phyloP scores from a whole-genome alignment of 108 stramenopile species.

The Hondaea fermentalgiana region DNA sequence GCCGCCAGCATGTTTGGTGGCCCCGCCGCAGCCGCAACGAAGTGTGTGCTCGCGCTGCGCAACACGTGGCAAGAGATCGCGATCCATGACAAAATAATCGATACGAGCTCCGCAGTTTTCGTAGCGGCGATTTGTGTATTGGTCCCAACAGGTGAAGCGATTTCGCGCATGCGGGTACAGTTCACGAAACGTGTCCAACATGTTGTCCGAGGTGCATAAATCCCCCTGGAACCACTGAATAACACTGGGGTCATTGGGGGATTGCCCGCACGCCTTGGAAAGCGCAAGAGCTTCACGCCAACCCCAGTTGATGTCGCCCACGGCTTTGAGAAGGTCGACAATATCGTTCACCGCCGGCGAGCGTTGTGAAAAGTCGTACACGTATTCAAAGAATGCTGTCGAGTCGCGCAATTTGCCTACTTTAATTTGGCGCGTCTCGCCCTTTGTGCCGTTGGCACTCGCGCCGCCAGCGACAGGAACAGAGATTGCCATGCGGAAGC shows the following conservation, averaged over 20 bases:
- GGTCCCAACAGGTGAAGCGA: slow-evolving; percentile 80
- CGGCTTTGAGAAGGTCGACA: not conserved
- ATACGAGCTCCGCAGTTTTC: slow-evolving; percentile 73
- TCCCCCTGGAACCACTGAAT: slow-evolving; percentile 57
- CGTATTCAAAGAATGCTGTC: not conserved
- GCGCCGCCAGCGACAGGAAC: not conserved
- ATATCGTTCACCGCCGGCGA: not conserved
- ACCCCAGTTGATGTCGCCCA: not conserved
- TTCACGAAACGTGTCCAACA: slow-evolving; percentile 73
- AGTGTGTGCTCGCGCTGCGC: slow-evolving; percentile 19
- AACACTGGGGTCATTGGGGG: slow-evolving; percentile 49
- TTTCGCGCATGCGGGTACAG: slow-evolving; percentile 69
- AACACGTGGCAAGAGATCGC: slow-evolving; percentile 20
- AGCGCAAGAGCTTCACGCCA: slow-evolving; percentile 43
- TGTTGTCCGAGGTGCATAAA: slow-evolving; percentile 53
- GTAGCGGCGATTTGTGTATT: slow-evolving; percentile 68
- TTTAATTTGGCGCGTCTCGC: not conserved
- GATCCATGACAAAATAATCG: slow-evolving; percentile 72
- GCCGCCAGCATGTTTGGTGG: slow-evolving; percentile 27
- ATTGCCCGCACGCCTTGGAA: slow-evolving; percentile 38
- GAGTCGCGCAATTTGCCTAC: not conserved
- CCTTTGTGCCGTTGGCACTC: too few relatives aligned
- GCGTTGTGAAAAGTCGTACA: not conserved
- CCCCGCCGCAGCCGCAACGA: slow-evolving; percentile 44
- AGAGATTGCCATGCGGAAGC: not conserved